Evolutionary conservation across 768 basidiomycete species (phyloP), one percentile per base, ranked within the genome.

Genomic region (Leucocoprinus leucothites): DNA sequence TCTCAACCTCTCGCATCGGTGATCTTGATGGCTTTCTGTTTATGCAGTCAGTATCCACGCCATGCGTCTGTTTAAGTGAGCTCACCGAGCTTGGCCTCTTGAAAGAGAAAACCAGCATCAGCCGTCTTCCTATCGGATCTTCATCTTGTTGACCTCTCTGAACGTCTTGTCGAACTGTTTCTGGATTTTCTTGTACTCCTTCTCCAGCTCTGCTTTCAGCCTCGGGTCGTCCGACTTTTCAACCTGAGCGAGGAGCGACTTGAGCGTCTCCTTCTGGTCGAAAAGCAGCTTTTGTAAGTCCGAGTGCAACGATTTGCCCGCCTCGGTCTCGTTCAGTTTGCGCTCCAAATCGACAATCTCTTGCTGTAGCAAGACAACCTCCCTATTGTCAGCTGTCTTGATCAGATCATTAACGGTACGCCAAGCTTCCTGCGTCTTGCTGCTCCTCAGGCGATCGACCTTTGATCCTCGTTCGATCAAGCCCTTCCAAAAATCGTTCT

Each of bases 401-500:
- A 65, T 59, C 42, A 67, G 54, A 26, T 53, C 57, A 18, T 61
- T 51, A 6, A 68, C 48, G 31, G 66, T 59, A 19, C 61, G 52
- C 65, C 66, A 64, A 16, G 73, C 70, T 2, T 67, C 67, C 3
- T 46, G 48, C 3, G 13, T 24, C 0, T 58, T 57, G 13, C 57
- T 57, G 1, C 48, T 31, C 45, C 44, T 25, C 41, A 71, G 68
- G 6, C 67, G 71, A 28, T 58, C 56, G 22, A 63, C 31, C 25
- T 40, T 57, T 16, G 72, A 66, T 9, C 77, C 75, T 59, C 73
- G 74, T 24, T 79, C 72, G n/a, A 81, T 65, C 4, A 71, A 75
- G 19, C 71, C 69, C 56, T 77, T 76, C 69, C 79, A 82, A 62
- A 80, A 82, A 49, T 69, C 70, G 59, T 62, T 60, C 22, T 61